Base-by-base conservation (phyloP, 371 early-diverging fungal genomes). In the Catenaria anguillulae region DNA sequence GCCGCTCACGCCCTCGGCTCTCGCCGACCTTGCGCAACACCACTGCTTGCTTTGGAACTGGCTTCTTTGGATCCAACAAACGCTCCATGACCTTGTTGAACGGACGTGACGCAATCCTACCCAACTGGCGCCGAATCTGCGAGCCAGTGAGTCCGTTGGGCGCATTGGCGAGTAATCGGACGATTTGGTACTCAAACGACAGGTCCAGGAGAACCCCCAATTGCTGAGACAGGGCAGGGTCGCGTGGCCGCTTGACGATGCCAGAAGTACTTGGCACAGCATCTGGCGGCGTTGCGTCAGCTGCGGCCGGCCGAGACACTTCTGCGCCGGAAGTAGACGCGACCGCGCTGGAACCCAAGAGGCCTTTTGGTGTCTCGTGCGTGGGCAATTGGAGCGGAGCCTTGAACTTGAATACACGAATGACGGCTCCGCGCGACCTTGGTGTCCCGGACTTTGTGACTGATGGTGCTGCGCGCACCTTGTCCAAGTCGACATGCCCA, bases 111-210 rank as follows among this genome's bases (percentile, higher is more conserved):
- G 46, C 66, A 24, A 72, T 29, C 54, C 66, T 64, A 60, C 63
- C 64, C 10, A 76, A 64, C 2, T 69, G 70, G 5, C 69, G 64
- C 23, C 65, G 62, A 15, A 73, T 23, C 10, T 48, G 29, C 21
- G 36, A 50, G 0, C 64, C 54, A 2, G 70, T 72, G 17, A 69
- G 55, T 1, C 77, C 77, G 2, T 55, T 60, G n/a, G 75, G 75
- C 4, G 69, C 19, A 13, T 65, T 21, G 1, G 52, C 55, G 46
- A 77, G 68, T 4, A 77, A 45, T 12, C 71, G 61, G 61, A 64
- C 70, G 1, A 77, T 66, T 62, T 77, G 77, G 55, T 62, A 66
- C 33, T 77, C 75, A 5, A 77, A 36, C 15, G 75, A 74, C 37
- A 75, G 60, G 62, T 75, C 75, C 2, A 64, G 52, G 2, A 69